phyloP scores from a whole-genome alignment of 1,139 yeast genomes.

The Magnusiomyces suaveolens region DNA sequence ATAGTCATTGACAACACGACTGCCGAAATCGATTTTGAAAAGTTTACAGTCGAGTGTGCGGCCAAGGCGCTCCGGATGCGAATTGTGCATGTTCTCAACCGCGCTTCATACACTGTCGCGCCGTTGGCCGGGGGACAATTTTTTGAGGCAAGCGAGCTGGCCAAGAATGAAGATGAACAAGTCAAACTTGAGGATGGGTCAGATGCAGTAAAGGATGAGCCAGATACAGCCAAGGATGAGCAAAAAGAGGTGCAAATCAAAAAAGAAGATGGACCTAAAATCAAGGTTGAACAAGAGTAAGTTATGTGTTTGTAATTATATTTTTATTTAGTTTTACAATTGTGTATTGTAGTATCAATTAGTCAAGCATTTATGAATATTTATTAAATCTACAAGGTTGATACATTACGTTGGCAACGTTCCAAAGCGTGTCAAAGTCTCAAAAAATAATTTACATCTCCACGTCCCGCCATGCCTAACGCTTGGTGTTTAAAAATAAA shows the following conservation, averaged over 20 bases:
- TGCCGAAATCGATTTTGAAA: slow-evolving; percentile 59
- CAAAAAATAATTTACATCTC: neutral
- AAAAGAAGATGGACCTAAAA: neutral
- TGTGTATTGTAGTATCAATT: neutral
- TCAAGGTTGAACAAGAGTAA: neutral
- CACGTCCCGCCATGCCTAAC: neutral
- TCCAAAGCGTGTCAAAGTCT: neutral
- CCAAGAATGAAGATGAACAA: neutral
- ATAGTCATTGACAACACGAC: slow-evolving; percentile 62
- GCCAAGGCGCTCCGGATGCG: slow-evolving; percentile 74
- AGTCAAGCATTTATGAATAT: too few relatives aligned
- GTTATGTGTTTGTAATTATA: too few relatives aligned
- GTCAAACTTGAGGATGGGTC: neutral
- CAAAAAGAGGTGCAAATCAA: neutral
- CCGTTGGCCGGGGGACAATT: slow-evolving; percentile 42
- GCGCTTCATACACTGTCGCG: slow-evolving; percentile 75
- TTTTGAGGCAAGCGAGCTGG: neutral
- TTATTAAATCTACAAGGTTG: too few relatives aligned
- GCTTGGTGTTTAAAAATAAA: slow-evolving; percentile 41
- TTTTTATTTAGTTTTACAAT: too few relatives aligned
- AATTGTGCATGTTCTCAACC: slow-evolving; percentile 65
- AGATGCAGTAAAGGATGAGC: neutral
- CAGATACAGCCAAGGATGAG: too few relatives aligned
- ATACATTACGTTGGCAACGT: too few relatives aligned
- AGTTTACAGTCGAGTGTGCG: slow-evolving; percentile 62